Base-by-base conservation (phyloP, 345 rosid genomes). In the Eucalyptus camaldulensis region DNA sequence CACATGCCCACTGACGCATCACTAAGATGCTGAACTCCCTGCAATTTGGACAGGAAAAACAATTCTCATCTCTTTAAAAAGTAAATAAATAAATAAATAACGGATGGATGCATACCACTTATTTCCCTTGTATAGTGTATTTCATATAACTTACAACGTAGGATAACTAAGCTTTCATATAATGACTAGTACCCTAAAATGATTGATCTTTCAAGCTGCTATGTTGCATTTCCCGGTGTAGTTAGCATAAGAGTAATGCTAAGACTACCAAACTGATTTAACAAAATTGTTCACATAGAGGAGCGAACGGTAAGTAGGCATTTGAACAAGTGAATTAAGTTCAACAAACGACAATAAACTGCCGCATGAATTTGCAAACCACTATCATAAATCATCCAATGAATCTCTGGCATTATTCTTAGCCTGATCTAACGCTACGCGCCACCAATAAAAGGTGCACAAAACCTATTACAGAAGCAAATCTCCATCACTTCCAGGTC, bases 1-100 rank as follows among this genome's bases (percentile, higher is more conserved):
- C 99, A 98, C 96, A 97, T 91, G 37, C 95, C 95, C 81, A 93
- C 93, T 4, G 98, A 92, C 45, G 92, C 90, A 25, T 95, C 98
- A 88, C 94, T 94, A 54, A 92, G 92, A 91, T 96, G 94, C 88
- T 94, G 96, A 91, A 93, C 72, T 88, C 91, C 96, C 88, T 92
- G 90, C 43, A 96, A 88, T 87, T 92, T 85, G 27, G 85, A 40
- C 47, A 76, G 83, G 83, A 76, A 76, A 76, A 76, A 19, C 93
- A 47, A 94, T 91, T 22, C 95, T 92, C 90, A 93, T 94, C 88
- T 92, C 94, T 88, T 50, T 13, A 21, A 14, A 50, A 25, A 29
- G 6, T 40, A 40, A 40, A 40, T 40, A 67, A 49, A 43, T 21
- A 29, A 44, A 60, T 67, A 12, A 53, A 14, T 4, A 72, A 51